Evolutionary conservation across 257 asterid genomes (phyloP).

Genomic region (Petunia axillaris): DNA sequence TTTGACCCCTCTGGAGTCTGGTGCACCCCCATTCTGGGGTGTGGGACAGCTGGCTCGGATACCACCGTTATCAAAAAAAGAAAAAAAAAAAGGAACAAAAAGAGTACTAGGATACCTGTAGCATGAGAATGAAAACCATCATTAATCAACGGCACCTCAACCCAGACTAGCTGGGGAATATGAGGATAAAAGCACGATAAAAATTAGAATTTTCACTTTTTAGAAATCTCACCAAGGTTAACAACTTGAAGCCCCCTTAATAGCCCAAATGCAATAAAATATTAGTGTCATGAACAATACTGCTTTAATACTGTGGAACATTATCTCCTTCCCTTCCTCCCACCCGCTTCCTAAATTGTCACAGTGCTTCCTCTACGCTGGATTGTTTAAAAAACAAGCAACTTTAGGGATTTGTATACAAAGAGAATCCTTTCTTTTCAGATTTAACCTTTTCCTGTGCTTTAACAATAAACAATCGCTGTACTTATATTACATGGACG

Average conservation of each 20-base stretch:
- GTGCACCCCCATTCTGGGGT: background rate
- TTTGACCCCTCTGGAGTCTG: background rate
- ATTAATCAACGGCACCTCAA: background rate
- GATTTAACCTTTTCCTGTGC: background rate
- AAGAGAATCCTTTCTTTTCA: background rate
- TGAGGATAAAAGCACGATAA: background rate
- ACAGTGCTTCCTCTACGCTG: background rate
- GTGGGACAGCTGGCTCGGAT: background rate
- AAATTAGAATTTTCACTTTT: conserved; percentile 4
- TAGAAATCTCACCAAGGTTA: background rate
- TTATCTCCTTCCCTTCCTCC: background rate
- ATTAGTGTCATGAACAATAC: background rate
- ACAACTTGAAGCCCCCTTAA: background rate
- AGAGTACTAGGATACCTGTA: conserved; percentile 3
- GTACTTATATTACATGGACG: background rate
- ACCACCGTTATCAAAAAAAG: too few species aligned
- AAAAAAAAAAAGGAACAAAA: background rate
- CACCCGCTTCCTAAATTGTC: background rate
- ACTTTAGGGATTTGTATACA: background rate
- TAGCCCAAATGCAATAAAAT: background rate
- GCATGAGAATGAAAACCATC: conserved; percentile 3
- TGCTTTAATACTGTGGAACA: background rate
- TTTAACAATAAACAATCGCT: background rate
- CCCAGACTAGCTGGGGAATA: background rate
- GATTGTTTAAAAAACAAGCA: background rate